Percentiles rank a stretch among this genome's conserved stretches.
phyloP scores from a whole-genome alignment of 2,329 filamentous ascomycete species.

The Colletotrichum sp. region DNA sequence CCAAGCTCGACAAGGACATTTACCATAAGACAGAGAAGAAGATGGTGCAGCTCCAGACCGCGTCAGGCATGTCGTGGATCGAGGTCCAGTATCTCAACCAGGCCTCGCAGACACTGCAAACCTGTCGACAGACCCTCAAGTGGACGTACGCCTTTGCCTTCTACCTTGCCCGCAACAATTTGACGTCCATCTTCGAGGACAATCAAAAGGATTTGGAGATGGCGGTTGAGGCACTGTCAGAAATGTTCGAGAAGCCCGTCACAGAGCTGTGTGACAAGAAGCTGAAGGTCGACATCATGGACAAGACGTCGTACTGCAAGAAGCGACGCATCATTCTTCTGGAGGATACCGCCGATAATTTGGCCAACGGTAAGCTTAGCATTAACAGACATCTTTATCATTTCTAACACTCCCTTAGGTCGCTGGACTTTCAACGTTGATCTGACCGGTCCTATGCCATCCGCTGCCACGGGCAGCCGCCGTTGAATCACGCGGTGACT shows the following conservation, averaged over 20 bases:
- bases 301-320: slow-evolving; percentile 97
- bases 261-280: slow-evolving; percentile 83
- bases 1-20: slow-evolving; percentile 94
- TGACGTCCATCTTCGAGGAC: slow-evolving; percentile 97
- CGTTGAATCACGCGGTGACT: slow-evolving; percentile 19
- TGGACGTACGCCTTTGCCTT: slow-evolving; percentile 99
- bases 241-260: slow-evolving; percentile 99
- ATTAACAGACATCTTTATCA: slow-evolving; percentile 32
- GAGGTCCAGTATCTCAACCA: slow-evolving; percentile 97
- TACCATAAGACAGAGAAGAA: slow-evolving; percentile 98
- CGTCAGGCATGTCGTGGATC: slow-evolving; percentile 98
- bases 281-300: slow-evolving; percentile 96
- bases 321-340: slow-evolving; percentile 88
- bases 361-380: slow-evolving; percentile 73
- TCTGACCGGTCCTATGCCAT: slow-evolving; percentile 24
- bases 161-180: slow-evolving; percentile 93
- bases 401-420: slow-evolving; percentile 37
- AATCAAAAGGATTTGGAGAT: slow-evolving; percentile 98
- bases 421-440: slow-evolving; percentile 52
- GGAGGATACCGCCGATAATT: slow-evolving; percentile 90
- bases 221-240: slow-evolving; percentile 94
- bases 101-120: slow-evolving; percentile 91
- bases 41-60: slow-evolving; percentile 94
- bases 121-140: slow-evolving; percentile 97
- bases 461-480: slow-evolving; percentile 27